Base-by-base conservation (phyloP, 441 rosid genomes). In the Capsella rubella region DNA sequence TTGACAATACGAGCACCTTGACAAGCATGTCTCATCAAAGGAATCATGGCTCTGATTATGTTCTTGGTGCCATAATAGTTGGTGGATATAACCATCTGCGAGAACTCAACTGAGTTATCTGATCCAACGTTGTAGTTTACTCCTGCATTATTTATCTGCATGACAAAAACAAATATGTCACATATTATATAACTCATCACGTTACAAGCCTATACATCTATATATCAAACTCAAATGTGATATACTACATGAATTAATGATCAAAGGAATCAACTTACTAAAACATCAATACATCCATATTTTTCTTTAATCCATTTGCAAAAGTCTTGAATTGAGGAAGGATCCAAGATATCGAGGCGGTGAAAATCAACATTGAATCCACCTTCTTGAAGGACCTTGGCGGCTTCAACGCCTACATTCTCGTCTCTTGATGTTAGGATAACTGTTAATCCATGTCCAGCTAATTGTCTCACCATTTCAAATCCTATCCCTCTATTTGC, bases 71-170 rank as follows among this genome's bases (percentile, higher is more conserved):
- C 99, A 72, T 85, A 85, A 66, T 92, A 95, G 72, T 95, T 95
- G 9, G 96, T 90, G 31, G 82, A 80, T 35, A 90, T 55, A 45
- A 92, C 96, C 81, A 70, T 86, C 54, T 80, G 72, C 3, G 99
- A 87, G 71, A 54, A 72, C 73, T 87, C 92, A 46, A 92, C 92
- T 4, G 96, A 90, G 82, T 95, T 95, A 9, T 75, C 81, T 16
- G 87, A 67, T 64, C 93, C 97, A 21, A 84, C 45, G 66, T 92
- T 95, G 82, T 79, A 85, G 79, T 90, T 95, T 56, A 92, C 95
- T 72, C 96, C 99, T 10, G 99, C 99, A 77, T 95, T 95, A 73
- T 95, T 92, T 56, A 95, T 88, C 99, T 95, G 74, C 73, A 83
- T 13, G n/a, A 52, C 8, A 3, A 37, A 51, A 3, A 14, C 35